These are phyloP conservation scores for Exserohilum turcica DNA, from an alignment of 2,329 filamentous ascomycete species.

Conservation along the genomic window DNA sequence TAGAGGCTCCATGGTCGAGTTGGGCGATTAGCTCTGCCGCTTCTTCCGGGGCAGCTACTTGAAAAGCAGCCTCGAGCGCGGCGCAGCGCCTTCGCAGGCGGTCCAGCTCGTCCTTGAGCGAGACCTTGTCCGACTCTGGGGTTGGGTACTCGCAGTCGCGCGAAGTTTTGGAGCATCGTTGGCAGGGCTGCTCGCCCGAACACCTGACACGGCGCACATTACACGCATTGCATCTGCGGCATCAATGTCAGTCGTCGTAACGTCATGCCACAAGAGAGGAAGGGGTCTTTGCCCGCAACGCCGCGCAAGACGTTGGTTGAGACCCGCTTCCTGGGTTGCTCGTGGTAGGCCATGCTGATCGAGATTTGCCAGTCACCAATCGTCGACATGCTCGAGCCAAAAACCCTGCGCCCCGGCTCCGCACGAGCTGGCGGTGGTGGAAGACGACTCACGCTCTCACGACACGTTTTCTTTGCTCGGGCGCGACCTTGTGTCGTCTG, in stretches of 20 bases:
- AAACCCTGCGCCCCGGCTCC: neutral
- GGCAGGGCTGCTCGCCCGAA: conserved; percentile 34
- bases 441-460: conserved; percentile 27
- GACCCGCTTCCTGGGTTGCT: neutral
- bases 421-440: neutral
- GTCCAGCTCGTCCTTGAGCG: conserved; percentile 30
- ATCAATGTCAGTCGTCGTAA: conserved; percentile 8
- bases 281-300: neutral
- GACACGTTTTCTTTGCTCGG: conserved; percentile 30
- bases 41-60: conserved; percentile 20
- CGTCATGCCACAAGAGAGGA: neutral
- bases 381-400: neutral
- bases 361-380: neutral
- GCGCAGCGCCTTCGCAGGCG: conserved; percentile 28
- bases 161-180: conserved; percentile 23
- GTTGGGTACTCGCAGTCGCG: conserved; percentile 32
- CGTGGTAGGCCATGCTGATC: conserved; percentile 1
- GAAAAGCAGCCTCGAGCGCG: conserved; percentile 24
- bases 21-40: conserved; percentile 21
- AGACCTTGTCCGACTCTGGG: conserved; percentile 25
- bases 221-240: conserved; percentile 32
- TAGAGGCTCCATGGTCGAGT: conserved; percentile 14
- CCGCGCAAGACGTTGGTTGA: neutral
- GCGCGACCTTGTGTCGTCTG: conserved; percentile 30
- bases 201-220: conserved; percentile 35